These are phyloP conservation scores for Tetradesmus lagerheimii DNA, from an alignment of 139 green algal species.

Conservation along the genomic window DNA sequence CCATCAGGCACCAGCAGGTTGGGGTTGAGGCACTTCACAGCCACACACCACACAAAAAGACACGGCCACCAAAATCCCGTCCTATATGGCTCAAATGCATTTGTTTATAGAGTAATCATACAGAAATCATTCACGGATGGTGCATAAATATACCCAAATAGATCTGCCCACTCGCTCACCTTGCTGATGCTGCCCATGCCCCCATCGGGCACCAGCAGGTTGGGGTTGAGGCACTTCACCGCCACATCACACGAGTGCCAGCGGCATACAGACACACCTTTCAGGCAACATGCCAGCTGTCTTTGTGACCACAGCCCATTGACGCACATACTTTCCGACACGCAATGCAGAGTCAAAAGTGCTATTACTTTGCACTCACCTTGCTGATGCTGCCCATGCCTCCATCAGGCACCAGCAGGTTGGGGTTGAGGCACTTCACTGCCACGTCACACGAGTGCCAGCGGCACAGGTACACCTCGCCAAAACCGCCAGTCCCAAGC, in stretches of 20 bases:
- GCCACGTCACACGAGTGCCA: constrained; percentile 79
- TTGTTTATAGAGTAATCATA: no score
- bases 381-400: constrained; percentile 54
- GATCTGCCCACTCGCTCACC: no score
- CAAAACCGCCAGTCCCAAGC: constrained; percentile 79
- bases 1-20: constrained; percentile 63
- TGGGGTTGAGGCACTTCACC: constrained; percentile 83
- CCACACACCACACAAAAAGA: constrained; percentile 39
- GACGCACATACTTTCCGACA: no score
- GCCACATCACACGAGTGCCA: constrained; percentile 30
- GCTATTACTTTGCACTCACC: constrained; percentile 20
- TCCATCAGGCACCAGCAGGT: constrained; percentile 62
- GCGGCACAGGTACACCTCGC: constrained; percentile 74
- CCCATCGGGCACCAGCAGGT: constrained; percentile 61
- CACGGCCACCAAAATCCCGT: no score
- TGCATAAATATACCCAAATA: no score
- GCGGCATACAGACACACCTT: no score
- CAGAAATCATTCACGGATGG: no score
- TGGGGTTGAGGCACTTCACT: constrained; percentile 83
- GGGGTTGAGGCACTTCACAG: constrained; percentile 83
- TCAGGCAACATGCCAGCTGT: no score
- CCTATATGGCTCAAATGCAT: no score
- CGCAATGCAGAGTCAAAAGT: no score
- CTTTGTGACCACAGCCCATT: no score
- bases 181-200: constrained; percentile 53